phyloP scores from a whole-genome alignment of 2,329 filamentous ascomycete species.

The Pyricularia grisea region DNA sequence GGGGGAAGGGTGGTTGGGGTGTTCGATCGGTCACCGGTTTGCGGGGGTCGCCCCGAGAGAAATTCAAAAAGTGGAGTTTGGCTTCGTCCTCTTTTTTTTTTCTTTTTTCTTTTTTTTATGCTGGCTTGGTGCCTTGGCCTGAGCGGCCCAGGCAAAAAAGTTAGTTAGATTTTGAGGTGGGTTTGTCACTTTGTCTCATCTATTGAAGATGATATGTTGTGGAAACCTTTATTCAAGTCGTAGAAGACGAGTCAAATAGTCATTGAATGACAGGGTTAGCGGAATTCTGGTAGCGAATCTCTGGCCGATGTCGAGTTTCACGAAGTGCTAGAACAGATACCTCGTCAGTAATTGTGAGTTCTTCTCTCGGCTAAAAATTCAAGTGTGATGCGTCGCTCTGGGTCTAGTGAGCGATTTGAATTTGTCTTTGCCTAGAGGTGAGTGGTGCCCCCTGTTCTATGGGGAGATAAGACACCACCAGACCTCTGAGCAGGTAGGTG shows the following conservation, averaged over 20 bases:
- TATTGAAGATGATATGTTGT: too few species aligned
- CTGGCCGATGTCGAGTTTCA: too few species aligned
- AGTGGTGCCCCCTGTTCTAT: neutral
- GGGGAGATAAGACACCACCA: neutral
- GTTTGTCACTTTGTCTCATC: neutral
- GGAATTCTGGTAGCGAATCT: neutral
- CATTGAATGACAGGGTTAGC: neutral
- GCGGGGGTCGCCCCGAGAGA: too few species aligned
- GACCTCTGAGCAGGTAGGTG: neutral
- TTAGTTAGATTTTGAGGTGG: neutral
- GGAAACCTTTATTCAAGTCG: neutral
- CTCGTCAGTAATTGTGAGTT: too few species aligned
- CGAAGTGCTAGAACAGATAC: too few species aligned
- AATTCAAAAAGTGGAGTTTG: neutral
- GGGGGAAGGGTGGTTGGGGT: neutral
- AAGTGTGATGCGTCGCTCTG: neutral
- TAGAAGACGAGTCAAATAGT: neutral
- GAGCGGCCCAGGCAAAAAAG: neutral
- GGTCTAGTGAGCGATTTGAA: neutral
- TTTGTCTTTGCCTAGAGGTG: neutral
- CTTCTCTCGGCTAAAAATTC: neutral
- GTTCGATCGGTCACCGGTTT: neutral
- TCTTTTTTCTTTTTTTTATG: too few species aligned
- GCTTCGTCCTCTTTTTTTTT: too few species aligned
- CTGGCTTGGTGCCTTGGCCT: neutral